Evolutionary conservation across 495 filamentous ascomycete species (phyloP), one percentile per base, ranked within the genome.

Genomic region (Hyaloscypha finlandica): DNA sequence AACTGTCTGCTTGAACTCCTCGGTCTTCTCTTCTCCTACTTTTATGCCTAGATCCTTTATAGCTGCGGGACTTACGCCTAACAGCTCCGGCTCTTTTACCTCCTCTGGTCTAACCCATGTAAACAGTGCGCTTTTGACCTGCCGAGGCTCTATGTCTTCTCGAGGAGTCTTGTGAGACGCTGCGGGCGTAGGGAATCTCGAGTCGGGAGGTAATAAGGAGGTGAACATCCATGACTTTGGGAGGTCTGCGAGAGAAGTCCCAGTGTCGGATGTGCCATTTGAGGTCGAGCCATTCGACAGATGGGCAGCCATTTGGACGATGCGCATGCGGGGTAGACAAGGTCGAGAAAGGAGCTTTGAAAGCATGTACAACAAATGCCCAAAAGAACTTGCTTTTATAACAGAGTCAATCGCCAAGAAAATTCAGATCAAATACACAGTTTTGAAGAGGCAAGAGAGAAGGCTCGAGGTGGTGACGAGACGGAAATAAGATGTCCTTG

Each of bases 171-270:
- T 84, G 74, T 96, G 90, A 5, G 94, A 97, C 55, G 79, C 80
- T 25, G 87, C 84, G 2, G 95, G 92, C 0, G 92, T 95, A 20
- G 92, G 88, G 76, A 93, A 97, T 14, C 83, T 76, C 31, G 89
- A 81, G 75, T 99, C 95, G 14, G 93, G 76, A 12, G 92, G 90
- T 14, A 96, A 84, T 32, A 85, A 89, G 6, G 85, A 86, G 5
- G 91, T 97, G 79, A 97, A 97, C 63, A 81, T 83, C 81, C 90
- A 92, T 52, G 92, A 91, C 77, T 97, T 97, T 30, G 91, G 92
- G 45, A 99, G 81, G 12, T 92, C 88, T 59, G 80, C 75, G 39
- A 97, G 80, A 42, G 70, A 61, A 16, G 25, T 63, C 6, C 67
- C 67, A 0, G 52, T 8, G 48, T 68, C 66, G 31, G 91, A 76